These are phyloP conservation scores for Phytophthora europaea DNA, from an alignment of 352 stramenopile species.

Conservation along the genomic window DNA sequence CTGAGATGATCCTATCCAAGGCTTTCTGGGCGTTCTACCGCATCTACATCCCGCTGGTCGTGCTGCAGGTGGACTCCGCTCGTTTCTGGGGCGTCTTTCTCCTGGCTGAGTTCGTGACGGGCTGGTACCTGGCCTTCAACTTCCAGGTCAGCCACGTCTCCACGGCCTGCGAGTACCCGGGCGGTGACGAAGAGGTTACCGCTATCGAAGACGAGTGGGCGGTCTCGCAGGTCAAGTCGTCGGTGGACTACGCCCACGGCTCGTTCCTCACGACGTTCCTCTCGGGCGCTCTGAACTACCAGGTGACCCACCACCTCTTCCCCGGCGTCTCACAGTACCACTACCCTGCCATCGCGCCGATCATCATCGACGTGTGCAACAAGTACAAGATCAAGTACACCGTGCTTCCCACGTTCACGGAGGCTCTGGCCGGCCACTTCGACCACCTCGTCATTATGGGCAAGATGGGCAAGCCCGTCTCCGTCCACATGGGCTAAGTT, in stretches of 20 bases:
- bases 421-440: conserved; percentile 88
- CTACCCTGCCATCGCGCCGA: conserved; percentile 93
- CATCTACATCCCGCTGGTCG: conserved; percentile 88
- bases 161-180: conserved; percentile 92
- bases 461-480: conserved; percentile 76
- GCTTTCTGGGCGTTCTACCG: conserved; percentile 92
- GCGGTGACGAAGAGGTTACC: conserved; percentile 64
- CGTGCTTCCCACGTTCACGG: conserved; percentile 84
- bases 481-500: conserved; percentile 90
- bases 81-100: conserved; percentile 88
- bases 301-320: conserved; percentile 95
- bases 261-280: conserved; percentile 92
- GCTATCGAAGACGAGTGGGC: conserved; percentile 93
- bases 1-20: conserved; percentile 89
- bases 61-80: conserved; percentile 67
- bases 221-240: conserved; percentile 95
- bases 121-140: conserved; percentile 95
- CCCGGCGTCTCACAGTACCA: conserved; percentile 95
- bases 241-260: conserved; percentile 93
- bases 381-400: conserved; percentile 96
- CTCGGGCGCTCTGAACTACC: conserved; percentile 97
- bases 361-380: conserved; percentile 94
- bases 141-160: conserved; percentile 94
- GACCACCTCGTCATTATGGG: conserved; percentile 93
- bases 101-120: conserved; percentile 90